Percentiles rank a stretch among this genome's conserved stretches.
phyloP scores from a whole-genome alignment of 2,329 filamentous ascomycete genomes.

The Cercospora brassicicola region DNA sequence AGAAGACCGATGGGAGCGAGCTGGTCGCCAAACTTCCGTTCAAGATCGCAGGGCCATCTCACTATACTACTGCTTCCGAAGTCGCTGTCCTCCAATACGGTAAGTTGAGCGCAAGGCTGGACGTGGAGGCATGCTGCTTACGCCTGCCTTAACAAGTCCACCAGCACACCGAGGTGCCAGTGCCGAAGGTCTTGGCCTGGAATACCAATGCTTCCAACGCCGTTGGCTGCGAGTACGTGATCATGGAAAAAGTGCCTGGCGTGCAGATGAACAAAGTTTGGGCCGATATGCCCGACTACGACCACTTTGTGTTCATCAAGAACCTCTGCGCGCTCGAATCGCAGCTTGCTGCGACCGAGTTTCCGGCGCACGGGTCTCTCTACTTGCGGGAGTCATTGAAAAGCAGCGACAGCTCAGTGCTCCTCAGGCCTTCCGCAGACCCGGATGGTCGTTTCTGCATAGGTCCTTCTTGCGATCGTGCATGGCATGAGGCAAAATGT shows the following conservation, averaged over 20 bases:
- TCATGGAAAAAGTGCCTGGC: constrained; percentile 33
- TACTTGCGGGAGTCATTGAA: background rate
- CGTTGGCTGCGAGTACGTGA: constrained; percentile 31
- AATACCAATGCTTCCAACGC: constrained; percentile 12
- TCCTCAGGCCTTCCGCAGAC: background rate
- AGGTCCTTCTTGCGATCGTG: background rate
- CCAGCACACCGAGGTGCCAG: constrained; percentile 21
- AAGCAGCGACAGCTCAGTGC: background rate
- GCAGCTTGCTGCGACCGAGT: constrained; percentile 7
- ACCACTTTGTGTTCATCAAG: constrained; percentile 8
- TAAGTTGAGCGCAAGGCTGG: background rate
- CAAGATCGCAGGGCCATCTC: constrained; percentile 35
- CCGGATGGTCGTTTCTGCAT: background rate
- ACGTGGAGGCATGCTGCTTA: background rate
- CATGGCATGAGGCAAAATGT: background rate
- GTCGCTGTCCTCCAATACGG: constrained; percentile 35
- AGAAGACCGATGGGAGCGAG: constrained; percentile 34
- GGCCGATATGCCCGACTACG: constrained; percentile 16
- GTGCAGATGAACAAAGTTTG: constrained; percentile 40
- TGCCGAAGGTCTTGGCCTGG: constrained; percentile 30
- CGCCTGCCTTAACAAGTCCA: background rate
- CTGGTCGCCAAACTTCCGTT: constrained; percentile 40
- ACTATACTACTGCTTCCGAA: constrained; percentile 37
- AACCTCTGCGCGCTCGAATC: constrained; percentile 12
- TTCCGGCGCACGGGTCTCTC: background rate